phyloP scores from a whole-genome alignment of 164 flowering plant genomes.

The Chimonanthus salicifolius region DNA sequence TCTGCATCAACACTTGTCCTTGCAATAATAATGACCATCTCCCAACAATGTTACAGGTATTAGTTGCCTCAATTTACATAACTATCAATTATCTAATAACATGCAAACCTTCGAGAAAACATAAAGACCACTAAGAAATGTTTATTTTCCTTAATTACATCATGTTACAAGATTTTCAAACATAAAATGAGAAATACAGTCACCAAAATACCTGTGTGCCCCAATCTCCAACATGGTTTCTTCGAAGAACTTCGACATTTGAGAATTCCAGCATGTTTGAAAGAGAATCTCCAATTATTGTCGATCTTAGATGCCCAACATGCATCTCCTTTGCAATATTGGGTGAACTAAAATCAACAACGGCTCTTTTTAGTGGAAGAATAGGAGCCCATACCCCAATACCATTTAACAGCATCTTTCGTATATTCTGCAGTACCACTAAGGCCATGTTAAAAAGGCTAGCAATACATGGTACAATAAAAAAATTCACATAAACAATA shows the following conservation, averaged over 20 bases:
- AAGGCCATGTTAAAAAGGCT: background rate
- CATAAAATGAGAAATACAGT: background rate
- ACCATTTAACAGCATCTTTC: slow-evolving; percentile 73
- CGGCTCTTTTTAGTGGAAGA: slow-evolving; percentile 55
- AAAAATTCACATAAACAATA: background rate
- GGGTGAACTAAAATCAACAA: slow-evolving; percentile 96
- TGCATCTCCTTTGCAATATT: slow-evolving; percentile 99
- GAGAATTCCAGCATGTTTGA: slow-evolving; percentile 94
- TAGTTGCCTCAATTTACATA: too few species aligned
- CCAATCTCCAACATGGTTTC: slow-evolving; percentile 99
- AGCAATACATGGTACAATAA: background rate
- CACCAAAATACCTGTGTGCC: slow-evolving; percentile 80
- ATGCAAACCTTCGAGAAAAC: background rate
- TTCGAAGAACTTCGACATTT: slow-evolving; percentile 79
- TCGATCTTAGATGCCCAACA: slow-evolving; percentile 94
- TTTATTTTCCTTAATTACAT: background rate
- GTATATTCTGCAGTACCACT: slow-evolving; percentile 56
- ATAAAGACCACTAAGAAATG: background rate
- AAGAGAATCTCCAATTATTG: slow-evolving; percentile 89
- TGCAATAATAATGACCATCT: too few species aligned
- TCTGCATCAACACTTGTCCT: too few species aligned
- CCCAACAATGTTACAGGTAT: too few species aligned
- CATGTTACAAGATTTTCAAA: background rate
- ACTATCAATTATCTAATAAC: background rate
- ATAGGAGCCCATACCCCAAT: slow-evolving; percentile 84